Conservation (phyloP, 2,329 filamentous ascomycete genomes). For the Curvularia spicifera region DNA sequence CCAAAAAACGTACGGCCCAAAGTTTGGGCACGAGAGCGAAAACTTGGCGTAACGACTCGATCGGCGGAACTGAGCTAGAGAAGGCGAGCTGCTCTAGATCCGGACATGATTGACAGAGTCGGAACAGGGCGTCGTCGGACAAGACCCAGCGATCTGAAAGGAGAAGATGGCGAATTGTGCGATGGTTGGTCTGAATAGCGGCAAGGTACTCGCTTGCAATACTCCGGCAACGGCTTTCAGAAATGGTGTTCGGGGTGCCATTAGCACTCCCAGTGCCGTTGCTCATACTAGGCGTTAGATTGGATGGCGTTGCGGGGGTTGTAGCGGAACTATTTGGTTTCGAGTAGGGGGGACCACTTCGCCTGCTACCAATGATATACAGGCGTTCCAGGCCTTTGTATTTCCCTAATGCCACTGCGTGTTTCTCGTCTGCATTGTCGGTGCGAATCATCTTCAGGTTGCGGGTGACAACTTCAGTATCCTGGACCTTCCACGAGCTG, state of each 20-base stretch:
- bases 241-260: slow-evolving; percentile 31
- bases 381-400: slow-evolving; percentile 57
- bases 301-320: slow-evolving; percentile 40
- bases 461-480: slow-evolving; percentile 32
- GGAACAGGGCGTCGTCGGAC: slow-evolving; percentile 55
- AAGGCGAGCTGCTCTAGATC: slow-evolving; percentile 66
- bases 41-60: slow-evolving; percentile 45
- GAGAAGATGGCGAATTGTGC: slow-evolving; percentile 62
- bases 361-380: slow-evolving; percentile 58
- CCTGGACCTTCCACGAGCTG: slow-evolving; percentile 57
- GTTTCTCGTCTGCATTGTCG: slow-evolving; percentile 57
- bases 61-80: slow-evolving; percentile 61
- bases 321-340: slow-evolving; percentile 36
- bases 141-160: slow-evolving; percentile 64
- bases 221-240: slow-evolving; percentile 42
- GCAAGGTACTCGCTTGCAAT: slow-evolving; percentile 57
- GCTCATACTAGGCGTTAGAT: slow-evolving; percentile 27
- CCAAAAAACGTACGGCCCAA: slow-evolving; percentile 51
- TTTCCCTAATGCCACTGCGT: slow-evolving; percentile 52
- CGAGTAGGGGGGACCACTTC: slow-evolving; percentile 31
- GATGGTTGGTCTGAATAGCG: slow-evolving; percentile 58
- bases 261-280: slow-evolving; percentile 26
- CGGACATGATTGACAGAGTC: slow-evolving; percentile 61
- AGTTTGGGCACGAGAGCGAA: slow-evolving; percentile 50
- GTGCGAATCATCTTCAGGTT: slow-evolving; percentile 57